phyloP scores from a whole-genome alignment of 176 grass and related monocot species.

The Triticum urartu region DNA sequence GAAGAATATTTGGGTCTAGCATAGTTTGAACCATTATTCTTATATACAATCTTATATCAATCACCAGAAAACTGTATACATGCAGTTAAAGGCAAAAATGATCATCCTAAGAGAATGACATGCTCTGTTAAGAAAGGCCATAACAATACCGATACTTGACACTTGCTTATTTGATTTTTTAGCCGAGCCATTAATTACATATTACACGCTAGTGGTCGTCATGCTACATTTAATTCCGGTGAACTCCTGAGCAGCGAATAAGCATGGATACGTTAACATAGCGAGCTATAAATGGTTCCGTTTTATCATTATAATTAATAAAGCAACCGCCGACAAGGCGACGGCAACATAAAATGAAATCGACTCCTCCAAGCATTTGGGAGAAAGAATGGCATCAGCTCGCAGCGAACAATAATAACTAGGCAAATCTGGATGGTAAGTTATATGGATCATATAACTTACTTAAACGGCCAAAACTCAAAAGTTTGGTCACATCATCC shows the following conservation, averaged over 20 bases:
- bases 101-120: not conserved
- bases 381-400: not conserved
- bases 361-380: not conserved
- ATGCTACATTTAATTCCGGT: not conserved
- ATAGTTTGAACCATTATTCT: not conserved
- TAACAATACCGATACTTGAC: not conserved
- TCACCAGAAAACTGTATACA: not conserved
- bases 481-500: not conserved
- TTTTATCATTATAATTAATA: not conserved
- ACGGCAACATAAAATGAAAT: not conserved
- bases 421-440: not conserved
- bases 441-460: conserved; percentile 1
- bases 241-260: not conserved
- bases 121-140: not conserved
- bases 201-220: not conserved
- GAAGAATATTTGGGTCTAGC: not conserved
- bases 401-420: conserved; percentile 1
- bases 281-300: not conserved
- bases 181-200: not conserved
- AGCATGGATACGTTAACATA: not conserved
- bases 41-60: not conserved
- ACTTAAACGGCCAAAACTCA: not conserved
- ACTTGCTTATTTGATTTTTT: not conserved
- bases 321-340: not conserved
- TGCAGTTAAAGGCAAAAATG: not conserved